Evolutionary conservation across 2,329 filamentous ascomycete species (phyloP), one percentile per base, ranked within the genome.

Genomic region (Zopfia rhizophila): DNA sequence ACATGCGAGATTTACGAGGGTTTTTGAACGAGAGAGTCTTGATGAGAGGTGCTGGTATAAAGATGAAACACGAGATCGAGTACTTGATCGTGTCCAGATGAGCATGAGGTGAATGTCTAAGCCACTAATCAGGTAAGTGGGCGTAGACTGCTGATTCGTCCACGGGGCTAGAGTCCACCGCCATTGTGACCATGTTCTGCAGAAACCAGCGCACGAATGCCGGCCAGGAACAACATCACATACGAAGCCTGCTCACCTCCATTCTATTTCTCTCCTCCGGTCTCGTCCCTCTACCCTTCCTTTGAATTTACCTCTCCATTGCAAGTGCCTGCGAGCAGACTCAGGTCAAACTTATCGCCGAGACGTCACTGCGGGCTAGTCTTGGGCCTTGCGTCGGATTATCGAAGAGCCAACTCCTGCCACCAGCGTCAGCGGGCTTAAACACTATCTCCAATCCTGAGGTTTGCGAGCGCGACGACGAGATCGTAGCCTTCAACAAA

Each of bases 121-220:
- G 59, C 61, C 57, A 40, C 54, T n/a, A 38, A 48, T 51, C 30
- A 46, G 40, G 47, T 51, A 55, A 55, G 57, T 48, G 51, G 45
- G 52, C 49, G 39, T 43, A 37, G 51, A 33, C 49, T 27, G 52
- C 44, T 67, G 61, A 68, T 66, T 65, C 54, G 61, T 48, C 52
- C 49, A 54, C 51, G 37, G 31, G 48, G 33, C 48, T 47, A 8
- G 39, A 56, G 45, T 51, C 52, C 51, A 60, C 56, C 56, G 58
- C 58, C 48, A 48, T 42, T 61, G 60, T 66, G 62, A 61, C 57
- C 51, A 43, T 39, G 24, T n/a, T 41, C 32, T 55, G 53, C 56
- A 57, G 53, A 55, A 63, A 54, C 58, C 51, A 58, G 48, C 37
- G 52, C 55, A 63, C 49, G 55, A 55, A 56, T 49, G 43, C 38